phyloP scores from a whole-genome alignment of 2,329 filamentous ascomycete genomes.

The Phoma sp. region DNA sequence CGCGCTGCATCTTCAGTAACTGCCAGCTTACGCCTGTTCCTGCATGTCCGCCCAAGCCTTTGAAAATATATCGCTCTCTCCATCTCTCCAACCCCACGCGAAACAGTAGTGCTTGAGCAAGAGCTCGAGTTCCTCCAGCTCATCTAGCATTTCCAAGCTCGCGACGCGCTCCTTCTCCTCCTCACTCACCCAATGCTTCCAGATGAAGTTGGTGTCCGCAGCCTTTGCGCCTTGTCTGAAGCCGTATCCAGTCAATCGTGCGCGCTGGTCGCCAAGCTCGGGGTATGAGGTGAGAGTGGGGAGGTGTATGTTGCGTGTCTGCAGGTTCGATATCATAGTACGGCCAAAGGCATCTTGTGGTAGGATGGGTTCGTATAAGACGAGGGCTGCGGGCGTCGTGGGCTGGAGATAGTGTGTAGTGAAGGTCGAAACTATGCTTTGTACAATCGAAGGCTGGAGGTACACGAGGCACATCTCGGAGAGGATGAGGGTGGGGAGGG shows the following conservation, averaged over 20 bases:
- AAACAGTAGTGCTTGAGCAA: conserved; percentile 89
- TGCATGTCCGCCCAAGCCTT: conserved; percentile 41
- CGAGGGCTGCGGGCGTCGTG: conserved; percentile 62
- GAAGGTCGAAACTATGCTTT: conserved; percentile 62
- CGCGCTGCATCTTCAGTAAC: neutral
- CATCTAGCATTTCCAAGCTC: conserved; percentile 84
- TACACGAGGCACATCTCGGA: conserved; percentile 98
- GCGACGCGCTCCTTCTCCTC: conserved; percentile 82
- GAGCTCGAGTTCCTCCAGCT: conserved; percentile 92
- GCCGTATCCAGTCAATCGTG: conserved; percentile 69
- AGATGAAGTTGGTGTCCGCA: conserved; percentile 72
- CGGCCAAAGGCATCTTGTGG: conserved; percentile 85
- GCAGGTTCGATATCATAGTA: conserved; percentile 91
- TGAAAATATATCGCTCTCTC: conserved; percentile 39
- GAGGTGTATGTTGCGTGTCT: conserved; percentile 79
- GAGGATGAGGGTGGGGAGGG: conserved; percentile 79
- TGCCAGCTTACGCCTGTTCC: conserved; percentile 22
- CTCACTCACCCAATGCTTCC: conserved; percentile 73
- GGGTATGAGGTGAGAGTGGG: conserved; percentile 80
- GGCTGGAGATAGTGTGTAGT: conserved; percentile 46
- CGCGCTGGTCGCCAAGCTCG: conserved; percentile 70
- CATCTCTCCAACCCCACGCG: conserved; percentile 81
- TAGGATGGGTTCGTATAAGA: conserved; percentile 89
- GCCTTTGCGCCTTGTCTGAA: conserved; percentile 65
- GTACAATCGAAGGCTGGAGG: conserved; percentile 70